Evolutionary conservation across 108 stramenopile species (phyloP).

Genomic region (Nitzschia putrida): DNA sequence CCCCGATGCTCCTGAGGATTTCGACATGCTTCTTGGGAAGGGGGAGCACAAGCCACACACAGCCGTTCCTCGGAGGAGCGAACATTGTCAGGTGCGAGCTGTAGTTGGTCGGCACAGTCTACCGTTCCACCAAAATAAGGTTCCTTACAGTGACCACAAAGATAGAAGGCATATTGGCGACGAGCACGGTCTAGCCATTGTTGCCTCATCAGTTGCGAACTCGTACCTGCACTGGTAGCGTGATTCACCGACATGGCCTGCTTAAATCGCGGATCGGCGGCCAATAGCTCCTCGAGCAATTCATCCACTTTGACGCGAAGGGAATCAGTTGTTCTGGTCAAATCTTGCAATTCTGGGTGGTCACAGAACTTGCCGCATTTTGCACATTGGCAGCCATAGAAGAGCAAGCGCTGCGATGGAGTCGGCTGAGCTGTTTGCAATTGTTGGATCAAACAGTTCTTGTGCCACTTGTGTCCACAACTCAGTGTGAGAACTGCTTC

Average conservation of each 20-base stretch:
- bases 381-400: slow-evolving; percentile 70
- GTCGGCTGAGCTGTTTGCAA: slow-evolving; percentile 50
- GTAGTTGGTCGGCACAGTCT: slow-evolving; percentile 56
- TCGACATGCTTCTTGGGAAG: slow-evolving; percentile 48
- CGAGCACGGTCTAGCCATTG: slow-evolving; percentile 41
- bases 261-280: slow-evolving; percentile 23
- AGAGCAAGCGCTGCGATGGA: slow-evolving; percentile 46
- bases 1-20: slow-evolving; percentile 51
- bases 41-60: slow-evolving; percentile 57
- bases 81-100: not conserved
- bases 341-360: slow-evolving; percentile 49
- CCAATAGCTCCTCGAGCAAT: slow-evolving; percentile 52
- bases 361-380: slow-evolving; percentile 59
- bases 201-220: not conserved
- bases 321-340: slow-evolving; percentile 54
- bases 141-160: slow-evolving; percentile 59
- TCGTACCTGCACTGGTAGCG: no score
- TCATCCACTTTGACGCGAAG: slow-evolving; percentile 60
- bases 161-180: slow-evolving; percentile 63
- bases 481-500: slow-evolving; percentile 37
- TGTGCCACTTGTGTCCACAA: slow-evolving; percentile 69
- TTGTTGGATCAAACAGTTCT: slow-evolving; percentile 53
- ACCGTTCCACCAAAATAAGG: slow-evolving; percentile 78
- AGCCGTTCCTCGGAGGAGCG: slow-evolving; percentile 31
- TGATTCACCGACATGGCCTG: not conserved